phyloP scores from a whole-genome alignment of 2,329 filamentous ascomycete species.

The Fusarium chaquense region DNA sequence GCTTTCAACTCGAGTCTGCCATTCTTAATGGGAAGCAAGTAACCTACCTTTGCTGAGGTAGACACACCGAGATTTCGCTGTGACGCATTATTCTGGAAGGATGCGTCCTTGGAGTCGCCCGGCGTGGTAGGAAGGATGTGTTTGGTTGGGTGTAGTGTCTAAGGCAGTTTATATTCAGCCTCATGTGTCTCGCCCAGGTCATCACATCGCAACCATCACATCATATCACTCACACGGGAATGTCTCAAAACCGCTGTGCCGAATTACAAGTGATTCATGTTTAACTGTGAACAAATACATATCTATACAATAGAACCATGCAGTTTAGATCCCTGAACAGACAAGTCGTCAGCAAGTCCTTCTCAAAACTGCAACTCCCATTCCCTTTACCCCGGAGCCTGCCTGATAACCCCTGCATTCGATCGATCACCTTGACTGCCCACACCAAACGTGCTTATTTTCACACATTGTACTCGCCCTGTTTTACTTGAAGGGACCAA shows the following conservation, averaged over 20 bases:
- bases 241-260: not conserved
- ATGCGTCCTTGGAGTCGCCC: constrained; percentile 21
- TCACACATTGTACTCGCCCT: constrained; percentile 17
- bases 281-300: not conserved
- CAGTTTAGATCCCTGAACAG: not conserved
- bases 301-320: not conserved
- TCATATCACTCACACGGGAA: not conserved
- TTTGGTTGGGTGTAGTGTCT: constrained; percentile 20
- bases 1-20: not conserved
- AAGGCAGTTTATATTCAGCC: constrained; percentile 30
- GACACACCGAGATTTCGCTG: not conserved
- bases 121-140: constrained; percentile 3
- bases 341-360: constrained; percentile 10
- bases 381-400: constrained; percentile 8
- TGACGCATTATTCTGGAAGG: constrained; percentile 7
- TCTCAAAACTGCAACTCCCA: not conserved
- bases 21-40: not conserved
- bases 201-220: not conserved
- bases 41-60: not conserved
- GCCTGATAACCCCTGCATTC: constrained; percentile 14
- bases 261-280: no score
- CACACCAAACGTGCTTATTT: constrained; percentile 10
- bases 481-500: constrained; percentile 6
- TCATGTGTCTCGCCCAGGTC: constrained; percentile 7
- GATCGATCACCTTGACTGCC: constrained; percentile 24